Evolutionary conservation across 1,139 yeast species (phyloP).

Genomic region (Nakaseomyces glabratus): DNA sequence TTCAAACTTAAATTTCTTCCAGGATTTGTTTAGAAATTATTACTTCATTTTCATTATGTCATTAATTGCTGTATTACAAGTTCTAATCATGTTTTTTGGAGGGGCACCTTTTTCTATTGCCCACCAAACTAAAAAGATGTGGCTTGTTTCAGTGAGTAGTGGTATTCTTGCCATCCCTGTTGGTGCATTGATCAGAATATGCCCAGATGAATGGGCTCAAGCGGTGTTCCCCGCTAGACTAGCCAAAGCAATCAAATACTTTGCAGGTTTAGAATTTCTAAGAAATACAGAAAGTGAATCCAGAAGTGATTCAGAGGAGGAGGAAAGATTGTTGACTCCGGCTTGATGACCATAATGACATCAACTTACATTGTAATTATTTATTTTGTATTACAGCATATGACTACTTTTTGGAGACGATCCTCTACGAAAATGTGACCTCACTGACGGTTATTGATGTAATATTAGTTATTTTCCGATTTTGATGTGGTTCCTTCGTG

Average conservation of each 20-base stretch:
- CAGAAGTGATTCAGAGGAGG: conserved; percentile 19
- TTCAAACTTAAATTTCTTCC: conserved; percentile 68
- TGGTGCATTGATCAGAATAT: conserved; percentile 63
- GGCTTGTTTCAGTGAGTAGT: conserved; percentile 83
- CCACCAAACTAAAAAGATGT: conserved; percentile 71
- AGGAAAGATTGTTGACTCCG: too few relatives aligned
- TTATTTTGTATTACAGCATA: too few relatives aligned
- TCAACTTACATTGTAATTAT: too few relatives aligned
- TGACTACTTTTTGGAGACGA: too few relatives aligned
- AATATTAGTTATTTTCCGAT: neutral
- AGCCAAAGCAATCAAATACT: conserved; percentile 40
- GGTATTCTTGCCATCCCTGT: conserved; percentile 78
- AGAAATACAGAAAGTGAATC: conserved; percentile 17
- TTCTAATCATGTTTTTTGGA: conserved; percentile 90
- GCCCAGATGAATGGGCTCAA: conserved; percentile 75
- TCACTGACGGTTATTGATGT: too few relatives aligned
- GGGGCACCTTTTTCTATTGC: conserved; percentile 88
- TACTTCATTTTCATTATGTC: conserved; percentile 65
- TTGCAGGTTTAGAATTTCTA: conserved; percentile 41
- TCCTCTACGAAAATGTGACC: too few relatives aligned
- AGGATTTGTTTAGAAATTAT: conserved; percentile 71
- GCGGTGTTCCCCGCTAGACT: conserved; percentile 58
- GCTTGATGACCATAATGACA: too few relatives aligned
- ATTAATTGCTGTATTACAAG: conserved; percentile 75
- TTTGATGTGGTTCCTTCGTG: neutral